phyloP scores from a whole-genome alignment of 23 red algal species.

The Agarophyton chilense region DNA sequence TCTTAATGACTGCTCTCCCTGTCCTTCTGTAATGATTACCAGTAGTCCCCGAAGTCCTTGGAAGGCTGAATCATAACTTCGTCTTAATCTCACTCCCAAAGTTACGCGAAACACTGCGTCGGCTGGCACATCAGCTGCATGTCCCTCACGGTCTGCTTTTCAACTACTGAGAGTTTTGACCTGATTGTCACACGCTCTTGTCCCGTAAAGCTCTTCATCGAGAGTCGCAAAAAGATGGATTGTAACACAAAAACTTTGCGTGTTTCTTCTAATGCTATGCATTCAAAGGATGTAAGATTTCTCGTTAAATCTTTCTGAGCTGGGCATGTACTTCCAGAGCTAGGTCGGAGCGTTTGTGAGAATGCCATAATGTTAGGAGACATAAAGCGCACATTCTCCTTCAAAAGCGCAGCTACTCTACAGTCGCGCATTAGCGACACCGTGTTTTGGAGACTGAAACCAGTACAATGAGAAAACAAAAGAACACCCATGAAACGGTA shows the following conservation, averaged over 20 bases:
- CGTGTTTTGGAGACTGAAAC: neutral
- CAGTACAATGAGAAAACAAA: neutral
- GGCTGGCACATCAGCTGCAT: neutral
- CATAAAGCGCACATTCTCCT: neutral
- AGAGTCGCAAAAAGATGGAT: neutral
- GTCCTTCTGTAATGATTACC: neutral
- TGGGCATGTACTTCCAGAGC: neutral
- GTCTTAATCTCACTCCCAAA: neutral
- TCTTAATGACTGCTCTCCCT: neutral
- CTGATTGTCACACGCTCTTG: slow-evolving; percentile 3
- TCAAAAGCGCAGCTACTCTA: neutral
- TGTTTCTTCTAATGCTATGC: neutral
- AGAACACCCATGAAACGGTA: neutral
- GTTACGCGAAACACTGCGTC: neutral
- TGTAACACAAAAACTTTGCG: neutral
- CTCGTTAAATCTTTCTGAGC: neutral
- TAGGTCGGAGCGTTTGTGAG: neutral
- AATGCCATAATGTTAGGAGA: neutral
- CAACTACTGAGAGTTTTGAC: slow-evolving; percentile 14
- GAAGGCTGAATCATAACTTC: neutral
- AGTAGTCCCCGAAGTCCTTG: neutral
- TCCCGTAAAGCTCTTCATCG: slow-evolving; percentile 15
- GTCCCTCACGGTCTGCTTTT: neutral
- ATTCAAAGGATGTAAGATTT: neutral
- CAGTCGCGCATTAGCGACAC: too few relatives aligned